These are phyloP conservation scores for Trichosporon inkin DNA, from an alignment of 1,284 basidiomycete genomes.

Conservation along the genomic window DNA sequence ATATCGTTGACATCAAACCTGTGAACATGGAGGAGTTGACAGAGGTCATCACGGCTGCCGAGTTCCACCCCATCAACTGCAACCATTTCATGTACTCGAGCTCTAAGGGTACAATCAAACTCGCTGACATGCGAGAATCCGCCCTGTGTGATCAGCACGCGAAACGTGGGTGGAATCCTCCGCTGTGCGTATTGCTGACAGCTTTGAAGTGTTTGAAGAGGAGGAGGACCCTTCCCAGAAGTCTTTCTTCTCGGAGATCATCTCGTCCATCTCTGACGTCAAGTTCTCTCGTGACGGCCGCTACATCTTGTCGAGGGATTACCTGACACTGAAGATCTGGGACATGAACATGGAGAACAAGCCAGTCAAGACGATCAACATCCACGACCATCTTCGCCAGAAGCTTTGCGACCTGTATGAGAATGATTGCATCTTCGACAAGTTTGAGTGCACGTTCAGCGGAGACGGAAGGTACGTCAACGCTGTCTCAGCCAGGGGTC, in stretches of 20 bases:
- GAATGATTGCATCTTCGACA: conserved; percentile 99
- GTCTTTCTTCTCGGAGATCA: conserved; percentile 99
- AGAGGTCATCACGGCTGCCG: conserved; percentile 98
- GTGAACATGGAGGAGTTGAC: conserved; percentile 99
- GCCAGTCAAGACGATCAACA: conserved; percentile 95
- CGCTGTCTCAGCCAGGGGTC: neutral
- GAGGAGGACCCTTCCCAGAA: conserved; percentile 96
- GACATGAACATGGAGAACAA: conserved; percentile 98
- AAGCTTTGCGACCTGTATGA: conserved; percentile 99
- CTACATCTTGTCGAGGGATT: conserved; percentile 95
- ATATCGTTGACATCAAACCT: conserved; percentile 99
- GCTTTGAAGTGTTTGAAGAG: conserved; percentile 88
- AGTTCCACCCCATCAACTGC: conserved; percentile 97
- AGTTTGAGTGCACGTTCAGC: conserved; percentile 96
- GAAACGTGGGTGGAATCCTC: conserved; percentile 67
- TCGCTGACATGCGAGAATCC: conserved; percentile 99
- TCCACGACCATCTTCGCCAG: conserved; percentile 94
- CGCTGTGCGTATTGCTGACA: neutral
- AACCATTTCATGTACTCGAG: conserved; percentile 99
- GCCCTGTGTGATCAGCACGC: conserved; percentile 94
- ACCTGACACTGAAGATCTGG: conserved; percentile 98
- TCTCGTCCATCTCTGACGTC: conserved; percentile 98
- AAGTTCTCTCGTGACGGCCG: conserved; percentile 97
- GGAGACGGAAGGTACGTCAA: conserved; percentile 77
- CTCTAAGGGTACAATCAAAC: conserved; percentile 99